Base-by-base conservation (phyloP, 2,329 filamentous ascomycete genomes). In the Hortaea sp. region DNA sequence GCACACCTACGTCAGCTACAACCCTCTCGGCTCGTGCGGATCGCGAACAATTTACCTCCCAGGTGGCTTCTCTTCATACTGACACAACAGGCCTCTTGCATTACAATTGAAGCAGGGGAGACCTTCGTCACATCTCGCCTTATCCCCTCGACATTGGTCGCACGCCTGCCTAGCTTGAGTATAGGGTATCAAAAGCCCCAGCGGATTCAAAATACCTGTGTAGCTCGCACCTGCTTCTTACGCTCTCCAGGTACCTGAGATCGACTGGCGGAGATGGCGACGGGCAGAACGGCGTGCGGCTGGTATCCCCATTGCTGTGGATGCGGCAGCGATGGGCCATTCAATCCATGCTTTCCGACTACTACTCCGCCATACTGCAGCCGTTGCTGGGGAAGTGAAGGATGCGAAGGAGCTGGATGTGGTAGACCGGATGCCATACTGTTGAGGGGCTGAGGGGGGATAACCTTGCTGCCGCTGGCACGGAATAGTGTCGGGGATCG, bases 101-200 rank as follows among this genome's bases (percentile, higher is more conserved):
- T 84, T 84, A 64, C 92, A 98, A 57, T 81, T 80, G 35, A 83
- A 87, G 61, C 88, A 90, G 57, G 85, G 88, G 53, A 84, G 81
- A 7, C 82, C 81, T 70, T 95, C 88, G 58, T 94, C 88, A 63
- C 88, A 95, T 67, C 94, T 94, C 10, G 88, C 87, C 66, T 94
- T 95, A 35, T 90, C 76, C 50, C 85, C 78, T 48, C 88, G 81
- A 66, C 88, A 95, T 64, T 84, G 86, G 59, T 94, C 88, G 66
- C 92, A 98, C 34, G 92, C 92, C 82, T 94, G 46, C 29, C 40
- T 32, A 37, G 37, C 29, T 47, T 57, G 43, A 58, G 49, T 43
- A 29, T 45, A 46, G 7, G 41, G 45, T 37, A 28, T 7, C 30
- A 34, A 7, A 7, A 34, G 7, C 31, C 7, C 31, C 7, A 34